These are phyloP conservation scores for Linderniella brevidens DNA, from an alignment of 257 asterid species.

Conservation along the genomic window DNA sequence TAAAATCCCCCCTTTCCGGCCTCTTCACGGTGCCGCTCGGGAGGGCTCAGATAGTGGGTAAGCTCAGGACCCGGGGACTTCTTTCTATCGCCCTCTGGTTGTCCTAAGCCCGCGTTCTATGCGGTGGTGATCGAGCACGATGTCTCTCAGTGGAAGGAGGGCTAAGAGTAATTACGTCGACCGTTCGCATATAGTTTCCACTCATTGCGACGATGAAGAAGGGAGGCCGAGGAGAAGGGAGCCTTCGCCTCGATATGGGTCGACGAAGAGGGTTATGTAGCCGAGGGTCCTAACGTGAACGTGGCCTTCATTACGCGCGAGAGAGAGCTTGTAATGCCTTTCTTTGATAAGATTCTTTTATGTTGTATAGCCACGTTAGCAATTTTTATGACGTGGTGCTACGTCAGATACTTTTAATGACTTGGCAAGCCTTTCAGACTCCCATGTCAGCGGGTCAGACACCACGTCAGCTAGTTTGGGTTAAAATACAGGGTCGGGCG, in stretches of 20 bases:
- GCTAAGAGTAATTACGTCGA: constrained; percentile 56
- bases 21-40: constrained; percentile 47
- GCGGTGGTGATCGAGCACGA: constrained; percentile 58
- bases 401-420: too few relatives aligned
- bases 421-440: too few relatives aligned
- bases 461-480: too few relatives aligned
- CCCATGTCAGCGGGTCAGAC: too few relatives aligned
- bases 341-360: constrained; percentile 48
- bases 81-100: constrained; percentile 53
- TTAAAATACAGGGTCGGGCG: too few relatives aligned
- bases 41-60: constrained; percentile 66
- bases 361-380: constrained; percentile 81
- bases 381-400: too few relatives aligned
- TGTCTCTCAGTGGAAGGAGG: constrained; percentile 50
- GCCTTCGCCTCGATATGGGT: constrained; percentile 65
- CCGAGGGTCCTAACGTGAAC: constrained; percentile 90
- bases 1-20: too few relatives aligned
- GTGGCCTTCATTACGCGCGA: constrained; percentile 60
- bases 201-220: constrained; percentile 70
- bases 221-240: constrained; percentile 84
- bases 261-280: constrained; percentile 56
- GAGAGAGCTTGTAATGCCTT: constrained; percentile 54
- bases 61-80: constrained; percentile 85
- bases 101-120: constrained; percentile 63
- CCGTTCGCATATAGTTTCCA: constrained; percentile 59